These are phyloP conservation scores for Neurospora tetraspora DNA, from an alignment of 495 filamentous ascomycete species.

Conservation along the genomic window DNA sequence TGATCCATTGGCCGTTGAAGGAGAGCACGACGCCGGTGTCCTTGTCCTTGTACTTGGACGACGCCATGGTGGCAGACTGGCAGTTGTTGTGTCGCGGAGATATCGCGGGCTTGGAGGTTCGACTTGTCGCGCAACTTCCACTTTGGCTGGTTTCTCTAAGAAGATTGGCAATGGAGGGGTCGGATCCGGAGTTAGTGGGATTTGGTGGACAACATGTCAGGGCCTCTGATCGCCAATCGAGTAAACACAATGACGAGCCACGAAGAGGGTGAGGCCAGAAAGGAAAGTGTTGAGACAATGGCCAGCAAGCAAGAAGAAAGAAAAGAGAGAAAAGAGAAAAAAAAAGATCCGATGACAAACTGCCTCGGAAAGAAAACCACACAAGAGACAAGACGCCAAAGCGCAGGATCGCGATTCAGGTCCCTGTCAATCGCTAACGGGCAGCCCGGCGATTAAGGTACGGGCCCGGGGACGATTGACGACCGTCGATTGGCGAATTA, in stretches of 20 bases:
- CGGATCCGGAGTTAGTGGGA: background rate
- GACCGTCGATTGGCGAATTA: background rate
- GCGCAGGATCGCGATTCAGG: background rate
- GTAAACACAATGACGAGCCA: background rate
- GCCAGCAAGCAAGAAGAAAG: background rate
- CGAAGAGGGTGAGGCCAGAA: background rate
- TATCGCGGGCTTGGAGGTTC: background rate
- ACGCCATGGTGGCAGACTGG: conserved; percentile 22
- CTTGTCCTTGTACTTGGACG: conserved; percentile 70
- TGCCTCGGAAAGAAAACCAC: background rate
- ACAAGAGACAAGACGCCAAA: background rate
- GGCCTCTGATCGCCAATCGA: background rate
- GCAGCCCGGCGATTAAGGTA: background rate
- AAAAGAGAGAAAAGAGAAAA: background rate
- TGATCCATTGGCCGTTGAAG: conserved; percentile 85
- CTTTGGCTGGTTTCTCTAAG: background rate
- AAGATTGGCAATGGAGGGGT: background rate
- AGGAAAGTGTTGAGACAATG: background rate
- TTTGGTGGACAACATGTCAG: background rate
- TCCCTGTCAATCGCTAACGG: background rate
- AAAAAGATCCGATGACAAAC: background rate
- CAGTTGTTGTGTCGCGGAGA: background rate
- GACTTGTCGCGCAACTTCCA: background rate
- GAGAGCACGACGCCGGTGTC: conserved; percentile 64
- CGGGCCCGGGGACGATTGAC: background rate